Evolutionary conservation across 352 stramenopile genomes (phyloP).

Genomic region (Aphanomyces stellatus): DNA sequence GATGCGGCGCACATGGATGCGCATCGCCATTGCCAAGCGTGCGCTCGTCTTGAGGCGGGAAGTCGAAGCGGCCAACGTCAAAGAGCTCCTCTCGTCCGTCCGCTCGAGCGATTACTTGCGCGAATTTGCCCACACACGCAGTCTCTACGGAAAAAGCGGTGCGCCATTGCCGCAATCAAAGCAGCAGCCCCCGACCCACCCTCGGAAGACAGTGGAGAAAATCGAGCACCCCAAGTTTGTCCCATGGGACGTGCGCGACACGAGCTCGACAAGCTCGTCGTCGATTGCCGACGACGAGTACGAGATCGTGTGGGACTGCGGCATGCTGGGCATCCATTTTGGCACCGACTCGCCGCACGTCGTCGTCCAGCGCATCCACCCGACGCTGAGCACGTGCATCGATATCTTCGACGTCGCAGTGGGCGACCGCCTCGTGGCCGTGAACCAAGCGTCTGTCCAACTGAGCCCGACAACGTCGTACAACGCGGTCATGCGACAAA

Average conservation of each 20-base stretch:
- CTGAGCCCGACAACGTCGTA: neutral
- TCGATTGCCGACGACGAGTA: slow-evolving; percentile 50
- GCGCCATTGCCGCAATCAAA: no score
- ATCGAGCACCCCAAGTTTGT: no score
- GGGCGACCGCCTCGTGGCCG: slow-evolving; percentile 30
- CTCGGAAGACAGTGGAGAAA: no score
- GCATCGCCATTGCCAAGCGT: neutral
- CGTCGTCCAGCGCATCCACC: slow-evolving; percentile 74
- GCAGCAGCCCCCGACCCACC: no score
- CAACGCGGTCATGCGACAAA: slow-evolving; percentile 23
- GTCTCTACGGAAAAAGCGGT: no score
- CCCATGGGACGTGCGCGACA: slow-evolving; percentile 43
- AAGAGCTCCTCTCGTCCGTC: neutral
- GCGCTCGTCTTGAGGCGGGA: neutral
- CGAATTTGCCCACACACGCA: no score
- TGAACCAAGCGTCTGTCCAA: neutral
- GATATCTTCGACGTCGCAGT: slow-evolving; percentile 82
- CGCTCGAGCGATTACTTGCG: neutral
- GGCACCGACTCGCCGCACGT: slow-evolving; percentile 75
- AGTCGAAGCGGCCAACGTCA: neutral
- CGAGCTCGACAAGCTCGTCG: slow-evolving; percentile 42
- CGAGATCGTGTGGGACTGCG: slow-evolving; percentile 80
- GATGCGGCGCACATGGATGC: neutral
- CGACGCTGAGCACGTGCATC: slow-evolving; percentile 77
- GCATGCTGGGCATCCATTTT: slow-evolving; percentile 74